Evolutionary conservation across 805 yeast genomes (phyloP).

Genomic region (Wickerhamomyces silvicola): DNA sequence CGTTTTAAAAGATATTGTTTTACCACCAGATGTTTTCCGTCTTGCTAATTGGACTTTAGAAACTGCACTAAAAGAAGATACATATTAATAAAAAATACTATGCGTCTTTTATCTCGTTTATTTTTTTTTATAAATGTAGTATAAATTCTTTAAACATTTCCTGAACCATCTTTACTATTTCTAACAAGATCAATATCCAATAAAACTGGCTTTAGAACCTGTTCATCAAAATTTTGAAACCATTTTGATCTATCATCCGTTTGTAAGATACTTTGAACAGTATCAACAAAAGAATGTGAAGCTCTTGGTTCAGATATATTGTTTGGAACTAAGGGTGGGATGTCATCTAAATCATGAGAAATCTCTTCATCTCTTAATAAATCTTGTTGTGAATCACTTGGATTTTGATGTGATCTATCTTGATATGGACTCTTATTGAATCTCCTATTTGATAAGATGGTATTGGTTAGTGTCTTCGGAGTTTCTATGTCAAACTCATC

Average conservation of each 20-base stretch:
- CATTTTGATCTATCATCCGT: constrained; percentile 78
- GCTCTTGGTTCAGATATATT: constrained; percentile 1
- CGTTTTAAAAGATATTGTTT: constrained; percentile 55
- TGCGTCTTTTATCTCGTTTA: neutral
- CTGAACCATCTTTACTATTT: constrained; percentile 11
- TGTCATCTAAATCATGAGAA: constrained; percentile 16
- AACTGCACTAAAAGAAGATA: constrained; percentile 46
- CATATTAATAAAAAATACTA: constrained; percentile 23
- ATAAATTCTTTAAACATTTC: neutral
- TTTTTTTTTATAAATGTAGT: neutral
- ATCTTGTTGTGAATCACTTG: constrained; percentile 16
- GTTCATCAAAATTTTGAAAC: constrained; percentile 92
- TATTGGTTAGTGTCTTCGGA: constrained; percentile 26
- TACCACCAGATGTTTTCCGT: constrained; percentile 57
- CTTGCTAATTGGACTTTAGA: constrained; percentile 72
- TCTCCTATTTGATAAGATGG: constrained; percentile 16
- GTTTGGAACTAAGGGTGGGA: constrained; percentile 20
- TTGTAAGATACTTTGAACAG: constrained; percentile 27
- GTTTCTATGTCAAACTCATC: constrained; percentile 95
- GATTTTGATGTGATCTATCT: constrained; percentile 15
- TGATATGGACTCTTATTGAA: constrained; percentile 4
- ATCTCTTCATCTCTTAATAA: constrained; percentile 19
- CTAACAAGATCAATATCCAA: constrained; percentile 43
- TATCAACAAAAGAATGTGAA: constrained; percentile 13
- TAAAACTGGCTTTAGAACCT: constrained; percentile 85